These are phyloP conservation scores for Silene coronaria DNA, from an alignment of 179 eudicot genomes.

Conservation along the genomic window DNA sequence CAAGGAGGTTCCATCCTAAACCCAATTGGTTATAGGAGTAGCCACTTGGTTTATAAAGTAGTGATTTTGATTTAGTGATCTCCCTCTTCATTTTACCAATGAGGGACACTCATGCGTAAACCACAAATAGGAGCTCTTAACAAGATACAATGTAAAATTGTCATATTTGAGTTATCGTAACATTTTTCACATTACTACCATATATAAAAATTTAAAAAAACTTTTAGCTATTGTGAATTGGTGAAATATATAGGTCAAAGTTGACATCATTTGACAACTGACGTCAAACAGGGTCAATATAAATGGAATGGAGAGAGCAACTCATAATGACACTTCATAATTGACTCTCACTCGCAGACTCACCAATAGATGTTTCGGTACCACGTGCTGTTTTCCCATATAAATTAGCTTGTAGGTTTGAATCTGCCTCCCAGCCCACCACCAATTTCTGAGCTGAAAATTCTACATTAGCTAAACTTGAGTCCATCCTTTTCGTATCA, in stretches of 20 bases:
- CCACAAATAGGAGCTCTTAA: too few relatives aligned
- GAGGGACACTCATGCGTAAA: too few relatives aligned
- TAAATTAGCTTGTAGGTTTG: slow-evolving; percentile 30
- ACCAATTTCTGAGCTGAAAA: slow-evolving; percentile 29
- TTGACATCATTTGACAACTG: background rate
- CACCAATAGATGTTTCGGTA: slow-evolving; percentile 39
- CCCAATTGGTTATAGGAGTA: too few relatives aligned
- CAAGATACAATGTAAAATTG: background rate
- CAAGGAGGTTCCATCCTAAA: too few relatives aligned
- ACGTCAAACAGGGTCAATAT: background rate
- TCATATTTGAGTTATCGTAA: background rate
- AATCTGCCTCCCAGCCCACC: slow-evolving; percentile 42
- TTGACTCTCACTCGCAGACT: slow-evolving; percentile 41
- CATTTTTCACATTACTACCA: background rate
- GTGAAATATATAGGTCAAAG: background rate
- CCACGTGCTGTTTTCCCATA: slow-evolving; percentile 32
- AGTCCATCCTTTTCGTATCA: slow-evolving; percentile 53
- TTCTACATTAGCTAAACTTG: slow-evolving; percentile 37
- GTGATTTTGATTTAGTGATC: too few relatives aligned
- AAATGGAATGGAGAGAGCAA: too few relatives aligned
- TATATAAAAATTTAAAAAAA: background rate
- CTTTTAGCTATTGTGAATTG: background rate
- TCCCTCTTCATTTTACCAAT: too few relatives aligned
- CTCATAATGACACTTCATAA: background rate
- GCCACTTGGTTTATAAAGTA: too few relatives aligned